These are phyloP conservation scores for Aspergillaceae sp. DNA, from an alignment of 2,329 filamentous ascomycete species.

Conservation along the genomic window DNA sequence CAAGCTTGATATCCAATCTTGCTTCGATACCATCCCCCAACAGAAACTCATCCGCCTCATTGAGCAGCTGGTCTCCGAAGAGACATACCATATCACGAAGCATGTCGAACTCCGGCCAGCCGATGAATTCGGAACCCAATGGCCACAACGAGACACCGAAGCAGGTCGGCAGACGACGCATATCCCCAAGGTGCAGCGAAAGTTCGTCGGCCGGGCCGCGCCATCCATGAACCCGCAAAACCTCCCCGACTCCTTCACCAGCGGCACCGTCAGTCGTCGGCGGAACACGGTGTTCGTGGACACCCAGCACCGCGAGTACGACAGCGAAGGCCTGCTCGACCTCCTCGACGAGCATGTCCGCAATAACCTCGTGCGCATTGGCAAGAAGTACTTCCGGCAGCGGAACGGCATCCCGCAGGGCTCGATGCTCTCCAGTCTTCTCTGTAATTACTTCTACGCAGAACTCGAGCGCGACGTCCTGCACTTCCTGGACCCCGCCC, in stretches of 20 bases:
- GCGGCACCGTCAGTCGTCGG: slow-evolving; percentile 36
- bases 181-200: slow-evolving; percentile 21
- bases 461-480: slow-evolving; percentile 67
- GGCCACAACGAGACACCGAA: slow-evolving; percentile 8
- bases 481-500: slow-evolving; percentile 52
- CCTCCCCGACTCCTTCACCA: slow-evolving; percentile 40
- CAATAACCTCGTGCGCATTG: slow-evolving; percentile 77
- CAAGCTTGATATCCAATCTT: slow-evolving; percentile 84
- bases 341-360: slow-evolving; percentile 73
- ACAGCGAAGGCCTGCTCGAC: slow-evolving; percentile 53
- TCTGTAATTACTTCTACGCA: slow-evolving; percentile 96
- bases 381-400: slow-evolving; percentile 81
- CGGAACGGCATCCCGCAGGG: slow-evolving; percentile 87
- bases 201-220: slow-evolving; percentile 49
- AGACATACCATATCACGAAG: slow-evolving; percentile 61
- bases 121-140: slow-evolving; percentile 17
- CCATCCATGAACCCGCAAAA: slow-evolving; percentile 34
- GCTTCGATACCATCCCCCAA: slow-evolving; percentile 94
- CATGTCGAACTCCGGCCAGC: slow-evolving; percentile 62
- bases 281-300: slow-evolving; percentile 70
- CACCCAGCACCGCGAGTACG: slow-evolving; percentile 50
- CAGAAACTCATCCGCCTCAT: slow-evolving; percentile 61
- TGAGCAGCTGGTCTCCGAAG: slow-evolving; percentile 46
- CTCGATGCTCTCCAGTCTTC: slow-evolving; percentile 71
- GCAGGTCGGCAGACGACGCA: slow-evolving; percentile 1